Evolutionary conservation across 176 grass and related monocot species (phyloP).

Genomic region (Carex parvula): DNA sequence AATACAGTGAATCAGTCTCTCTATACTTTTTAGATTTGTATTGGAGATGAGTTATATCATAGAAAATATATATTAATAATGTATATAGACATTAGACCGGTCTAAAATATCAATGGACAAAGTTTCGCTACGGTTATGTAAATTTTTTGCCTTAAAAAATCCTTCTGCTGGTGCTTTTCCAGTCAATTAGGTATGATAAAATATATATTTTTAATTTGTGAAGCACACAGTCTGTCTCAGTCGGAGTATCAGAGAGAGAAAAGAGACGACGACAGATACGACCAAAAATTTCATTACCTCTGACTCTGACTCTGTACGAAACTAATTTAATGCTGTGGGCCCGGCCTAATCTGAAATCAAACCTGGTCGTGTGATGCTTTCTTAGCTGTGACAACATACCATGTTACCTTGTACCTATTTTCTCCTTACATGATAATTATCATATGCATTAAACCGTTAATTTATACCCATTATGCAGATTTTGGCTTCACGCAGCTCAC

Average conservation of each 20-base stretch:
- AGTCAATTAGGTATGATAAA: background rate
- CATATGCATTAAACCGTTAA: background rate
- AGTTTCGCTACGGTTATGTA: too few species aligned
- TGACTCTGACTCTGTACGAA: slow-evolving; percentile 16
- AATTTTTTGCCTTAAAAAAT: background rate
- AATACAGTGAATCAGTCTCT: background rate
- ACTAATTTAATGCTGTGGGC: slow-evolving; percentile 10
- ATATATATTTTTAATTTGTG: background rate
- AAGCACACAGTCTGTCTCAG: slow-evolving; percentile 5
- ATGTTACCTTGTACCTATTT: background rate
- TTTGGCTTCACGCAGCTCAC: too few species aligned
- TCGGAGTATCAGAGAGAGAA: background rate
- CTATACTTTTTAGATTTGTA: background rate
- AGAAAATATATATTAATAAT: too few species aligned
- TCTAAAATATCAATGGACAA: too few species aligned
- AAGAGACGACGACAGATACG: slow-evolving; percentile 27
- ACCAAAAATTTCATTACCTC: slow-evolving; percentile 30
- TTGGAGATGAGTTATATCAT: too few species aligned
- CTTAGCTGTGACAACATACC: background rate
- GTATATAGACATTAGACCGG: too few species aligned
- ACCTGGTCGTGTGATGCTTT: slow-evolving; percentile 9
- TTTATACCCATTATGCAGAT: background rate
- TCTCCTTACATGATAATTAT: background rate
- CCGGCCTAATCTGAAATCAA: slow-evolving; percentile 1
- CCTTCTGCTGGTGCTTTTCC: background rate